Percentiles rank a stretch among this genome's conserved stretches.
Conservation (phyloP, 2,329 filamentous ascomycete species). For the Gliomastix tumulicola region DNA sequence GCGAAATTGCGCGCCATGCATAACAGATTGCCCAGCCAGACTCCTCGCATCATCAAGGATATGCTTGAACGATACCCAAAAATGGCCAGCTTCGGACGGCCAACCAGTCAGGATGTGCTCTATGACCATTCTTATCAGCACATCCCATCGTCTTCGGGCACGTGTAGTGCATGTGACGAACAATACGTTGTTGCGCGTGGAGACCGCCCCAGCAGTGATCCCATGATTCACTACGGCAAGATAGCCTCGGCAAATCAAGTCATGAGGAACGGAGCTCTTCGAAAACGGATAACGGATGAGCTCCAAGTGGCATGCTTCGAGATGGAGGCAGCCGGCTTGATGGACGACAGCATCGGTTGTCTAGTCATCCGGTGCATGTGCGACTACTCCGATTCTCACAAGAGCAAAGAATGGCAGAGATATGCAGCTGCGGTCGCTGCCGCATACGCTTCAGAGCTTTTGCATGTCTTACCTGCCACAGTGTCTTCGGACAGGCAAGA, state of each 20-base stretch:
- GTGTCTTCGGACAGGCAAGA: too few species aligned
- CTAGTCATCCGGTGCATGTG: constrained; percentile 26
- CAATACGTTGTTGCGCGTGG: too few species aligned
- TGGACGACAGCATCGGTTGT: constrained; percentile 16
- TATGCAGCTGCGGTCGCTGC: constrained; percentile 25
- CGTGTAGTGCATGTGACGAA: too few species aligned
- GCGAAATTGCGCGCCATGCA: constrained; percentile 1
- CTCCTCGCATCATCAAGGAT: not conserved
- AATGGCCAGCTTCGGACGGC: constrained; percentile 9
- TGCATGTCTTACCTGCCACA: not conserved
- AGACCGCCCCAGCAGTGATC: not conserved
- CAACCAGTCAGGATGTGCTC: constrained; percentile 5
- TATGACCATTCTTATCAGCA: constrained; percentile 1
- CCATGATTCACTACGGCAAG: constrained; percentile 9
- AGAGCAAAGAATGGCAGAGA: constrained; percentile 23
- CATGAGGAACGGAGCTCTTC: constrained; percentile 16
- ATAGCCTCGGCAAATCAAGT: constrained; percentile 22
- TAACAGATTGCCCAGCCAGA: not conserved
- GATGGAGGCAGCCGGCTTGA: constrained; percentile 18
- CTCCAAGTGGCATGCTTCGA: constrained; percentile 11
- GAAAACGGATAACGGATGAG: constrained; percentile 15
- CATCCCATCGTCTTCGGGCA: not conserved
- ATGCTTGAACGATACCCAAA: not conserved
- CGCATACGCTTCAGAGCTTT: constrained; percentile 7
- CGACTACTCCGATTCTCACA: constrained; percentile 24